Base-by-base conservation (phyloP, 129 eudicot species). In the Kitagawia praeruptora region DNA sequence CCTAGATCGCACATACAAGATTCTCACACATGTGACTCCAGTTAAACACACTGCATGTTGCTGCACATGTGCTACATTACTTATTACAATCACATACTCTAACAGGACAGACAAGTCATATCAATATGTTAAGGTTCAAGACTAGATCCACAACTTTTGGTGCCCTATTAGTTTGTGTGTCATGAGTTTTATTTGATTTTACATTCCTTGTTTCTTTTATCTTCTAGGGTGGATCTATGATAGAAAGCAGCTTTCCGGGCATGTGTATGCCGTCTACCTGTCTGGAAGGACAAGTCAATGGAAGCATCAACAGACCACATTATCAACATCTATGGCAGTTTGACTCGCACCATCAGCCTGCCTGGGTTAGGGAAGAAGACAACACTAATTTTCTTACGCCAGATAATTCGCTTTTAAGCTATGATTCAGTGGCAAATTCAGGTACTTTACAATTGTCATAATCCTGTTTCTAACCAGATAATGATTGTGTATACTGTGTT, bases 361-460 rank as follows among this genome's bases (percentile, higher is more conserved):
- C 82, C 67, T 95, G 97, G 98, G 87, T 79, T 72, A 89, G 86
- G 82, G 93, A 88, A 80, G 97, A 90, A 54, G 83, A 82, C 84
- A 86, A 77, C 82, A 84, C 85, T 28, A 94, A 82, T 63, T 87
- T 94, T 76, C 74, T 94, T 75, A 81, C 89, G 31, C 88, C 90
- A 7, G 92, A 91, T 41, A 82, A 86, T 85, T 88, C 97, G 5
- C 93, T 83, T 44, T 78, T 91, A 78, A 91, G 86, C 74, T 94
- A 85, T 21, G 93, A 90, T 76, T 88, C 96, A 58, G 79, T 96
- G 23, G 87, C 89, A 74, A 86, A 85, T 83, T 91, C 93, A 82
- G 93, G 96, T 92, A 83, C 80, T 76, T n/a, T 40, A 15, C n/a
- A 34, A 44, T 31, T 38, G 3, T 25, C 38, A 46, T 46, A 46